Percentiles rank a stretch among this genome's conserved stretches.
Evolutionary conservation across 768 basidiomycete genomes (phyloP).

Genomic region (Floccularia luteovirens): DNA sequence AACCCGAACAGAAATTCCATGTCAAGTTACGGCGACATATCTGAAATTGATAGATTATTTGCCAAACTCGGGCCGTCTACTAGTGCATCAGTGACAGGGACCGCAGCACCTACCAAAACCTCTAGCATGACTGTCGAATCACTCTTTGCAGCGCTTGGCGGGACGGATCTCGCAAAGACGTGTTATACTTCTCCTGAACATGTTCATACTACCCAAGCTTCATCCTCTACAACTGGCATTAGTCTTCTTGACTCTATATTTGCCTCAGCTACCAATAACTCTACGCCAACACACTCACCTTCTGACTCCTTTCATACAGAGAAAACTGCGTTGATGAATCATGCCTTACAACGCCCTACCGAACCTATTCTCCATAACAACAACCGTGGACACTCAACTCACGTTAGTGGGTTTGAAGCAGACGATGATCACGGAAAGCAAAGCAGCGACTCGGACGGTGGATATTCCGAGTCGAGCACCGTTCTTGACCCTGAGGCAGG

Average conservation of each 20-base stretch:
- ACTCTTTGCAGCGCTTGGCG: slow-evolving; percentile 34
- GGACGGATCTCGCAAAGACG: slow-evolving; percentile 10
- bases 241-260: slow-evolving; percentile 65
- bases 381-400: slow-evolving; percentile 24
- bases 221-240: slow-evolving; percentile 35
- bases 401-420: slow-evolving; percentile 44
- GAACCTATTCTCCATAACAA: slow-evolving; percentile 30
- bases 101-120: slow-evolving; percentile 19
- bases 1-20: neutral
- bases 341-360: slow-evolving; percentile 55
- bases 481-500: slow-evolving; percentile 28
- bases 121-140: slow-evolving; percentile 37
- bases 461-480: slow-evolving; percentile 34
- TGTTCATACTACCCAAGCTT: slow-evolving; percentile 17
- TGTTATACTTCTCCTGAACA: too few species aligned
- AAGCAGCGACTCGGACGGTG: slow-evolving; percentile 24
- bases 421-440: slow-evolving; percentile 34
- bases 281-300: slow-evolving; percentile 39
- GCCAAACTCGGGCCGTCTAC: slow-evolving; percentile 27
- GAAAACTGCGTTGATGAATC: slow-evolving; percentile 10
- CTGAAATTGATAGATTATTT: slow-evolving; percentile 42
- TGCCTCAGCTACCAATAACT: slow-evolving; percentile 43
- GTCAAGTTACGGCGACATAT: slow-evolving; percentile 18
- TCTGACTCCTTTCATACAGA: slow-evolving; percentile 12
- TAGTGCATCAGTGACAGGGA: slow-evolving; percentile 12